phyloP scores from a whole-genome alignment of 1,284 basidiomycete genomes.

The Leccinum subrobustum region DNA sequence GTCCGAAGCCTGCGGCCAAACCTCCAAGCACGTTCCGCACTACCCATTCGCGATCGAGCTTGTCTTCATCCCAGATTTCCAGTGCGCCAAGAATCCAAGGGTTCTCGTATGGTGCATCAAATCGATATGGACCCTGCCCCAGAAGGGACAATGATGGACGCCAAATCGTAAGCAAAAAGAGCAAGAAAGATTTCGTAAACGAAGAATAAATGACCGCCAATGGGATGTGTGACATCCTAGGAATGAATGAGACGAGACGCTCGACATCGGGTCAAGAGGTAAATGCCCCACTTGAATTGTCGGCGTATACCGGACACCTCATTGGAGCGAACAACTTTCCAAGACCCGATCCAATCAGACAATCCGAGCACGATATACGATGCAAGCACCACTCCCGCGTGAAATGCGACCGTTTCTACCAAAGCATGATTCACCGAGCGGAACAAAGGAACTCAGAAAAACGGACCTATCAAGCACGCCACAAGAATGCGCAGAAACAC shows the following conservation, averaged over 20 bases:
- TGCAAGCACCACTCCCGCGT: slow-evolving; percentile 58
- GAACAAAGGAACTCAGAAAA: background rate
- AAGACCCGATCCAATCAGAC: slow-evolving; percentile 36
- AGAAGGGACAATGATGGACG: slow-evolving; percentile 43
- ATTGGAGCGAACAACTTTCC: slow-evolving; percentile 6
- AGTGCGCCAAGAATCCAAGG: slow-evolving; percentile 41
- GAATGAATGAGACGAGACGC: background rate
- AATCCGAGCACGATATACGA: slow-evolving; percentile 51
- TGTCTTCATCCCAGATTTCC: slow-evolving; percentile 60
- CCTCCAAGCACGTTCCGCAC: slow-evolving; percentile 83
- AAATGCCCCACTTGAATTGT: slow-evolving; percentile 51
- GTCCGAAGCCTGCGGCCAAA: slow-evolving; percentile 75
- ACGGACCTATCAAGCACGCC: slow-evolving; percentile 60
- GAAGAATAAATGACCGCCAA: slow-evolving; percentile 86
- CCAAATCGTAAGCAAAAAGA: slow-evolving; percentile 85
- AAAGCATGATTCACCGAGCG: background rate
- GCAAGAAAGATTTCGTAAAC: slow-evolving; percentile 81
- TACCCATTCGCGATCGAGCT: slow-evolving; percentile 80
- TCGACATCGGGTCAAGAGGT: background rate
- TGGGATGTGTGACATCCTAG: slow-evolving; percentile 71
- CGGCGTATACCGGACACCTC: slow-evolving; percentile 52
- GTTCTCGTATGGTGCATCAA: slow-evolving; percentile 28
- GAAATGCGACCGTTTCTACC: slow-evolving; percentile 72
- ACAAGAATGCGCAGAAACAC: slow-evolving; percentile 56
- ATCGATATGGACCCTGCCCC: slow-evolving; percentile 25